Conservation (phyloP, 176 grass and related monocot species). For the Raddia distichophylla region DNA sequence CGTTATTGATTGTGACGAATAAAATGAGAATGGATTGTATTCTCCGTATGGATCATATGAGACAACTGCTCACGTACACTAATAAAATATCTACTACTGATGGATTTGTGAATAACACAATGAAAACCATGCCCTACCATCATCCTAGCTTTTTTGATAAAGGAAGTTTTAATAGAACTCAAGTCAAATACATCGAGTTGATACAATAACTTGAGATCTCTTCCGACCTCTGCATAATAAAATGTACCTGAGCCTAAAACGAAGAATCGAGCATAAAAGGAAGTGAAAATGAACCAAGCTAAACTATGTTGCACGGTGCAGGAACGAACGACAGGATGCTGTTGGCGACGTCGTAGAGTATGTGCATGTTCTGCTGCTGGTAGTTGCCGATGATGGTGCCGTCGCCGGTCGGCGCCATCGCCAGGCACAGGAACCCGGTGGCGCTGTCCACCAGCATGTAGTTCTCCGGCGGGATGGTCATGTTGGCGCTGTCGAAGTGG, state of each 20-base stretch:
- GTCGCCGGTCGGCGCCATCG: neutral
- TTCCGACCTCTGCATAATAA: too few species aligned
- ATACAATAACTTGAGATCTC: too few species aligned
- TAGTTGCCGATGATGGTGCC: slow-evolving; percentile 22
- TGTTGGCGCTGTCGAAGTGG: slow-evolving; percentile 16
- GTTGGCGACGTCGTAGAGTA: slow-evolving; percentile 3
- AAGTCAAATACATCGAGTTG: too few species aligned
- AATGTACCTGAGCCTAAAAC: neutral
- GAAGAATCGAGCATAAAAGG: neutral
- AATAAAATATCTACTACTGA: neutral
- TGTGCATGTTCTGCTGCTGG: slow-evolving; percentile 19
- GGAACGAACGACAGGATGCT: slow-evolving; percentile 30
- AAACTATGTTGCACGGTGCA: slow-evolving; percentile 6
- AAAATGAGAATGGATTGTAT: too few species aligned
- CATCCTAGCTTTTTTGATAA: too few species aligned
- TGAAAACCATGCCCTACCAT: slow-evolving; percentile 5
- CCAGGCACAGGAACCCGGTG: slow-evolving; percentile 17
- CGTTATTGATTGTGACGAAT: too few species aligned
- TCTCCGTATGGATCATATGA: too few species aligned
- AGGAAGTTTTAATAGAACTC: too few species aligned
- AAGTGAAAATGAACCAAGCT: neutral
- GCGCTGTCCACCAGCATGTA: slow-evolving; percentile 17
- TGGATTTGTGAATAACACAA: neutral
- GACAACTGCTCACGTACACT: too few species aligned
- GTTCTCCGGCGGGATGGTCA: slow-evolving; percentile 17